Evolutionary conservation across 495 filamentous ascomycete genomes (phyloP).

Genomic region (Talaromyces wortmannii): DNA sequence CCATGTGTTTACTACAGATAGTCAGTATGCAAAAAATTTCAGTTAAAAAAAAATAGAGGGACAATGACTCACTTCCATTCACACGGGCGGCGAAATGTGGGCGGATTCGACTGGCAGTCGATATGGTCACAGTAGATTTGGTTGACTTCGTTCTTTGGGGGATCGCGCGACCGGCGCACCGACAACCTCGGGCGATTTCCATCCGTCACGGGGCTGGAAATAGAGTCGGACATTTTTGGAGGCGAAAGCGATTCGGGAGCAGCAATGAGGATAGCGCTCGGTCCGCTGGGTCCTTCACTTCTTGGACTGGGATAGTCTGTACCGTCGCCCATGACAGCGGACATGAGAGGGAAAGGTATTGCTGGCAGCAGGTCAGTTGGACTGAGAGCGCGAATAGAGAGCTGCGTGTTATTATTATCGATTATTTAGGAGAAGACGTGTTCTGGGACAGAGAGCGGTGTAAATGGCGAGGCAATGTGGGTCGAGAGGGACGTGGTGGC

Average conservation of each 20-base stretch:
- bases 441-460: no score
- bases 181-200: constrained; percentile 38
- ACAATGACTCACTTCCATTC: constrained; percentile 78
- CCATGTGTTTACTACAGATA: constrained; percentile 77
- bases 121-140: constrained; percentile 62
- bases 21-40: constrained; percentile 2
- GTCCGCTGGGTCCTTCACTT: constrained; percentile 40
- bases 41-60: background rate
- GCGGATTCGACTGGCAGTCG: constrained; percentile 47
- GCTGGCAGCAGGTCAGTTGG: background rate
- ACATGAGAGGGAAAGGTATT: background rate
- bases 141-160: constrained; percentile 57
- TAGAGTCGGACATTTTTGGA: constrained; percentile 37
- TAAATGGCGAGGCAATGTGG: no score
- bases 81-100: constrained; percentile 71
- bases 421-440: no score
- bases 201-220: constrained; percentile 13
- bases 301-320: constrained; percentile 46
- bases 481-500: no score
- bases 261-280: constrained; percentile 32
- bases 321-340: constrained; percentile 37
- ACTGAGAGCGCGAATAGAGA: background rate
- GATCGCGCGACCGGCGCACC: constrained; percentile 45
- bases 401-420: no score
- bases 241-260: constrained; percentile 27